phyloP scores from a whole-genome alignment of 2,329 filamentous ascomycete species.

The Dothistroma septosporum region DNA sequence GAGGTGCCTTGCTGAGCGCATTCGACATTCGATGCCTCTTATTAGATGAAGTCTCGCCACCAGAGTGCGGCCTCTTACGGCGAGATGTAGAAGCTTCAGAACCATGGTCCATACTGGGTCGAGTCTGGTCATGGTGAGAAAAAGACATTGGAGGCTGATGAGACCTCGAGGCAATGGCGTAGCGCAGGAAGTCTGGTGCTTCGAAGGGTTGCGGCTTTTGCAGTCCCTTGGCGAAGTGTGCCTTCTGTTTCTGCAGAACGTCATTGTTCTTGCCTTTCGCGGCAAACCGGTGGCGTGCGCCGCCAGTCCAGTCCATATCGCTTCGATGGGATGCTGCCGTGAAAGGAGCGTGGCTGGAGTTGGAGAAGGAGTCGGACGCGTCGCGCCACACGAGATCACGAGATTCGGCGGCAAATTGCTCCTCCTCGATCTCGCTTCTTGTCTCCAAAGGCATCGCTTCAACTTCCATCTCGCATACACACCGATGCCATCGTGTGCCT shows the following conservation, averaged over 20 bases:
- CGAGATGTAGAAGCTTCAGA: not conserved
- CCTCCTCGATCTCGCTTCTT: too few species aligned
- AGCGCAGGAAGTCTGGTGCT: constrained; percentile 12
- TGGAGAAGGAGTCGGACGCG: too few species aligned
- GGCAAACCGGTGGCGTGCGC: constrained; percentile 33
- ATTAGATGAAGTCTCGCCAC: not conserved
- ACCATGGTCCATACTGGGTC: too few species aligned
- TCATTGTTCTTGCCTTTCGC: constrained; percentile 34
- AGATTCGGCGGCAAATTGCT: too few species aligned
- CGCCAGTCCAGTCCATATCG: constrained; percentile 50
- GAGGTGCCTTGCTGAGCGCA: not conserved
- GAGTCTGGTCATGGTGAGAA: not conserved
- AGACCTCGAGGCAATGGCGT: constrained; percentile 9
- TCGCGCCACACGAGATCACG: too few species aligned
- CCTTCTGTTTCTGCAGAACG: constrained; percentile 41
- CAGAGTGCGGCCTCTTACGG: not conserved
- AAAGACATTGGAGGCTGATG: not conserved
- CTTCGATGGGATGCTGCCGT: not conserved
- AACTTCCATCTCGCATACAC: too few species aligned
- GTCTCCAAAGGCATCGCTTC: too few species aligned
- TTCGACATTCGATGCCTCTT: not conserved
- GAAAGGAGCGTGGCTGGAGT: not conserved
- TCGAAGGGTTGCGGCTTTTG: constrained; percentile 12
- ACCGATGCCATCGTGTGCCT: too few species aligned
- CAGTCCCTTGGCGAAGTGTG: constrained; percentile 44